Conservation (phyloP, 192 early-diverging fungal species). For the Borealophlyctis nickersoniae region DNA sequence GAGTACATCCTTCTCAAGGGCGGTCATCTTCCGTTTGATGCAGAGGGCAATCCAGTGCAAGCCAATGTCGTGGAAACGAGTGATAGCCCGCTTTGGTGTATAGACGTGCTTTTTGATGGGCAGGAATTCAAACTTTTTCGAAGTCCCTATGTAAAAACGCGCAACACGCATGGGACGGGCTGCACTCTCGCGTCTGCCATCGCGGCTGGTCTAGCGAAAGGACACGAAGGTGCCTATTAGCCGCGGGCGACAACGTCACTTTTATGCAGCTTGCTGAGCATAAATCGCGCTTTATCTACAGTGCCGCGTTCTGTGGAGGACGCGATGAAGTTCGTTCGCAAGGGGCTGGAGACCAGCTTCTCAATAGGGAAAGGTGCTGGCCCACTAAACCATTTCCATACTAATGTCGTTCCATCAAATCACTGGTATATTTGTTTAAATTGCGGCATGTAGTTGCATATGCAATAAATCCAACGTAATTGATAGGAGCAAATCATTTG, state of each 20-base stretch:
- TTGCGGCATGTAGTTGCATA: no score
- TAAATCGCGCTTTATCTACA: no score
- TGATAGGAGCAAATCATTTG: constrained; percentile 25
- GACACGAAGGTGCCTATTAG: constrained; percentile 35
- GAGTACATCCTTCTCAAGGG: constrained; percentile 73
- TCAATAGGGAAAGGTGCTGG: constrained; percentile 67
- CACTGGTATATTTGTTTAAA: constrained; percentile 31
- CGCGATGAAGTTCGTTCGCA: constrained; percentile 61
- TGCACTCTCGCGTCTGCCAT: constrained; percentile 85
- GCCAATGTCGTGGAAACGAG: no score
- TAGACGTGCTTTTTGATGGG: constrained; percentile 65
- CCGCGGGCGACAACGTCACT: no score
- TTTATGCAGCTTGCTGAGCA: no score
- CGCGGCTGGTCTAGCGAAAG: constrained; percentile 63
- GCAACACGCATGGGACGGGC: constrained; percentile 82
- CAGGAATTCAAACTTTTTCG: constrained; percentile 41
- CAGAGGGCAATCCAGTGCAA: constrained; percentile 11
- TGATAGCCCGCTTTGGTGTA: no score
- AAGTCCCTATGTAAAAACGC: constrained; percentile 60
- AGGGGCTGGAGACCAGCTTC: constrained; percentile 60
- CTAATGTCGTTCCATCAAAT: constrained; percentile 35
- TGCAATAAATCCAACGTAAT: constrained; percentile 3
- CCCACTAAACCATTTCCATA: constrained; percentile 73
- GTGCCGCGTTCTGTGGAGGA: constrained; percentile 54
- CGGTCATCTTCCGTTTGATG: constrained; percentile 65